Conservation (phyloP, 768 basidiomycete species). For the Tricholoma saponaceum region DNA sequence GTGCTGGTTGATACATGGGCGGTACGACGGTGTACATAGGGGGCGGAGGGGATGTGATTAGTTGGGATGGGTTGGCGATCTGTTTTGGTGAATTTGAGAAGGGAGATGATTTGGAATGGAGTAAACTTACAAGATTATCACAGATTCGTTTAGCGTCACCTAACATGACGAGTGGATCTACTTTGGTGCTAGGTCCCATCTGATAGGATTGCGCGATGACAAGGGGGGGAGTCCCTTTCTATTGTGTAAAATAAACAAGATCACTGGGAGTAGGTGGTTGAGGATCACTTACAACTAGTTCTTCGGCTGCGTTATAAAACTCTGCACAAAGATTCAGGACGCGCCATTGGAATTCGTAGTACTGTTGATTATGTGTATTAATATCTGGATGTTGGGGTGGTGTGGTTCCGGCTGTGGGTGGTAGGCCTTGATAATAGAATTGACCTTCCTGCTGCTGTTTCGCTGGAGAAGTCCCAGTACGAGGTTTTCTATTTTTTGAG, state of each 20-base stretch:
- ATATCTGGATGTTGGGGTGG: conserved; percentile 45
- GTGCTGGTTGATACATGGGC: conserved; percentile 32
- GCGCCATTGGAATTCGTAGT: conserved; percentile 86
- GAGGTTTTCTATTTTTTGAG: conserved; percentile 66
- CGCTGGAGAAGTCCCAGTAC: conserved; percentile 23
- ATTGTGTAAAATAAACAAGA: conserved; percentile 12
- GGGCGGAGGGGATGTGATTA: conserved; percentile 65
- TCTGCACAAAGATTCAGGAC: conserved; percentile 79
- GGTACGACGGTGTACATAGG: conserved; percentile 49
- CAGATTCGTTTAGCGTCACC: conserved; percentile 75
- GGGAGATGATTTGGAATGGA: not conserved
- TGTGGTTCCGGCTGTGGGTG: conserved; percentile 21
- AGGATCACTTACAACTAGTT: conserved; percentile 61
- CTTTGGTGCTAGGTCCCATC: conserved; percentile 61
- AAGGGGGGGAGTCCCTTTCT: conserved; percentile 61
- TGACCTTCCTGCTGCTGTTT: conserved; percentile 32
- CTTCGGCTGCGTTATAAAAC: conserved; percentile 83
- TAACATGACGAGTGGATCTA: conserved; percentile 73
- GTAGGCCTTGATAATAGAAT: conserved; percentile 41
- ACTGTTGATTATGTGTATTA: conserved; percentile 67
- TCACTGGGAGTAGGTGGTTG: conserved; percentile 5
- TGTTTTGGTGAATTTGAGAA: conserved; percentile 20
- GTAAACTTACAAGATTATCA: conserved; percentile 59
- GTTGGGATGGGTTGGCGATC: conserved; percentile 71
- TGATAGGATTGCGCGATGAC: conserved; percentile 82